A percentile compares a stretch with the other conserved stretches of the same genome.
Conservation (phyloP, 768 basidiomycete genomes). For the Russula virescens region DNA sequence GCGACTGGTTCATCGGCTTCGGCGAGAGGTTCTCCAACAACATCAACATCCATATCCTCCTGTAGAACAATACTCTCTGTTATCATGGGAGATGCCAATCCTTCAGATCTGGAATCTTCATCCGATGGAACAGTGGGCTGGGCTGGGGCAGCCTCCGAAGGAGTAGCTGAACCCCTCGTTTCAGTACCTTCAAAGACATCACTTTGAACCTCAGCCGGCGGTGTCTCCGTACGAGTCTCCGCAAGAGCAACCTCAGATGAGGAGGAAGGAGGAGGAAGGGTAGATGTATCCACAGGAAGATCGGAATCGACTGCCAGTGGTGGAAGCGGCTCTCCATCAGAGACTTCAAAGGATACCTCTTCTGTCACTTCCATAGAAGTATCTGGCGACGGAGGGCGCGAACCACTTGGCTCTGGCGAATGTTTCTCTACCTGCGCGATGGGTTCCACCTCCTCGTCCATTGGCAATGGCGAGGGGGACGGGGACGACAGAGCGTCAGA, state of each 20-base stretch:
- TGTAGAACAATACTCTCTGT: neutral
- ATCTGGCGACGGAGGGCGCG: constrained; percentile 9
- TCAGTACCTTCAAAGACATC: constrained; percentile 1
- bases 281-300: neutral
- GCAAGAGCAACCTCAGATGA: neutral
- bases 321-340: constrained; percentile 1
- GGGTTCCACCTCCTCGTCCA: constrained; percentile 1
- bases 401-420: neutral
- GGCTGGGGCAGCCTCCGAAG: constrained; percentile 1
- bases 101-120: constrained; percentile 2
- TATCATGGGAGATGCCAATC: neutral
- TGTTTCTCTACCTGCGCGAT: constrained; percentile 2
- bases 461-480: constrained; percentile 15
- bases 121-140: neutral
- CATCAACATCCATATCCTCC: constrained; percentile 14
- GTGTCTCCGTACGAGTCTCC: neutral
- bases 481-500: constrained; percentile 25
- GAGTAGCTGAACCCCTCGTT: neutral
- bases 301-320: neutral
- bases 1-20: neutral
- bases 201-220: constrained; percentile 1
- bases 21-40: neutral
- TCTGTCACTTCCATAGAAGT: constrained; percentile 9
- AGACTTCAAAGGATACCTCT: constrained; percentile 5
- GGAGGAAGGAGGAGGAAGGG: neutral